A percentile compares a stretch with the other conserved stretches of the same genome.
Evolutionary conservation across 2,329 filamentous ascomycete genomes (phyloP).

Genomic region (Ceratocystis smalleyi): DNA sequence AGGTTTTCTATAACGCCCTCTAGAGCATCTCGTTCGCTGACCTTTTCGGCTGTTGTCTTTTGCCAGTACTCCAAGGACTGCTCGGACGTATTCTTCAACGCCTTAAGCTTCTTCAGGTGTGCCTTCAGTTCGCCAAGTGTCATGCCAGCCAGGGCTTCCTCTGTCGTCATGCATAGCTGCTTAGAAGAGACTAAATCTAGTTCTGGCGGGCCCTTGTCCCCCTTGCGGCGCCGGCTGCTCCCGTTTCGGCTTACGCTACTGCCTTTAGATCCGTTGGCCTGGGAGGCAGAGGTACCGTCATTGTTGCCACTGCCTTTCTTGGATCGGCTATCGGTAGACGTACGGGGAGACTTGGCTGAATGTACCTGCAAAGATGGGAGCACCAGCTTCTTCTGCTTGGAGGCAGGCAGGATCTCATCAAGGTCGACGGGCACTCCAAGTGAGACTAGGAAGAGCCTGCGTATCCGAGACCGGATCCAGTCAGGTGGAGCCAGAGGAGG

Average conservation of each 20-base stretch:
- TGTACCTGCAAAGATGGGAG: slow-evolving; percentile 72
- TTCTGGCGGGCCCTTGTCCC: slow-evolving; percentile 53
- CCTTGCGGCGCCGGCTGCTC: slow-evolving; percentile 33
- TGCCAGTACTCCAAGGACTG: slow-evolving; percentile 79
- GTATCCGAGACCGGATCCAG: slow-evolving; percentile 92
- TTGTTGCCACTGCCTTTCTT: slow-evolving; percentile 33
- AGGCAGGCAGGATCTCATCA: slow-evolving; percentile 91
- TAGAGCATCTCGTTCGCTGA: slow-evolving; percentile 84
- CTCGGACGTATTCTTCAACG: slow-evolving; percentile 54
- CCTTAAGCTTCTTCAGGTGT: slow-evolving; percentile 56
- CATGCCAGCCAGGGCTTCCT: slow-evolving; percentile 65
- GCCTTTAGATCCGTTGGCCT: not conserved
- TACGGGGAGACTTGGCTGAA: slow-evolving; percentile 38
- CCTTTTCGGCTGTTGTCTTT: slow-evolving; percentile 66
- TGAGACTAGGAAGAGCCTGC: slow-evolving; percentile 86
- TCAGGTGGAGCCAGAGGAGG: slow-evolving; percentile 90
- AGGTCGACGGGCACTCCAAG: slow-evolving; percentile 91
- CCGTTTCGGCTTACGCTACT: not conserved
- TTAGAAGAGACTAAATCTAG: slow-evolving; percentile 66
- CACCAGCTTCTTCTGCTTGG: slow-evolving; percentile 94
- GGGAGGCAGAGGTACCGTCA: not conserved
- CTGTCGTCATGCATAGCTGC: slow-evolving; percentile 68
- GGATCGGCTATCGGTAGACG: slow-evolving; percentile 39
- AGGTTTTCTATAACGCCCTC: slow-evolving; percentile 95
- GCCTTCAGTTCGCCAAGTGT: slow-evolving; percentile 58